These are phyloP conservation scores for Russula sp. DNA, from an alignment of 768 basidiomycete genomes.

Conservation along the genomic window DNA sequence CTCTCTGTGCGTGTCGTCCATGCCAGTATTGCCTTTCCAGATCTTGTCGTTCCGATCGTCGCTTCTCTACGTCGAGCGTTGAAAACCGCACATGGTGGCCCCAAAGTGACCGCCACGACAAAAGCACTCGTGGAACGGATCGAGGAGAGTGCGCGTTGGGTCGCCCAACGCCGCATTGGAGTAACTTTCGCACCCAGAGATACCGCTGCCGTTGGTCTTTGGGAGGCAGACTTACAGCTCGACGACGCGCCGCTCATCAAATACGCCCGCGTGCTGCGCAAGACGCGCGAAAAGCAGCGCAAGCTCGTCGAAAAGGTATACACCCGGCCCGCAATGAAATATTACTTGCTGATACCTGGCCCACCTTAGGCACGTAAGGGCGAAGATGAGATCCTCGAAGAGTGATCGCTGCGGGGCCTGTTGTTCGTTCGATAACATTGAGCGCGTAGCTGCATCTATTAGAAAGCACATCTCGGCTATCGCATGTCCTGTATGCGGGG, in stretches of 20 bases:
- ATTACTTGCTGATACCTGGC: not conserved
- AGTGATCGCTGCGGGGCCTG: slow-evolving; percentile 21
- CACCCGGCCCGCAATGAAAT: not conserved
- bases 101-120: slow-evolving; percentile 55
- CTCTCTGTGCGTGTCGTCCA: slow-evolving; percentile 64
- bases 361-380: slow-evolving; percentile 57
- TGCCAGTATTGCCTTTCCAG: slow-evolving; percentile 89
- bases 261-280: slow-evolving; percentile 75
- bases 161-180: slow-evolving; percentile 60
- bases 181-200: slow-evolving; percentile 74
- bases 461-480: not conserved
- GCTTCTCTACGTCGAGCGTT: slow-evolving; percentile 66
- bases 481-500: not conserved
- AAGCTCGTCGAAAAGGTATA: slow-evolving; percentile 69
- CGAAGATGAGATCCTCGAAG: slow-evolving; percentile 63
- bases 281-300: slow-evolving; percentile 68
- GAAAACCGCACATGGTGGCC: slow-evolving; percentile 49
- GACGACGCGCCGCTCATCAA: slow-evolving; percentile 74
- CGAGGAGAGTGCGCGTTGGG: slow-evolving; percentile 78
- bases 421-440: not conserved
- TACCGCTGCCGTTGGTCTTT: slow-evolving; percentile 60
- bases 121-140: slow-evolving; percentile 82
- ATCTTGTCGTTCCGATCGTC: slow-evolving; percentile 75
- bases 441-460: not conserved
- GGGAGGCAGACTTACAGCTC: slow-evolving; percentile 58